Evolutionary conservation across 768 basidiomycete genomes (phyloP).

Genomic region (Gloeopeniophorella convolvens): DNA sequence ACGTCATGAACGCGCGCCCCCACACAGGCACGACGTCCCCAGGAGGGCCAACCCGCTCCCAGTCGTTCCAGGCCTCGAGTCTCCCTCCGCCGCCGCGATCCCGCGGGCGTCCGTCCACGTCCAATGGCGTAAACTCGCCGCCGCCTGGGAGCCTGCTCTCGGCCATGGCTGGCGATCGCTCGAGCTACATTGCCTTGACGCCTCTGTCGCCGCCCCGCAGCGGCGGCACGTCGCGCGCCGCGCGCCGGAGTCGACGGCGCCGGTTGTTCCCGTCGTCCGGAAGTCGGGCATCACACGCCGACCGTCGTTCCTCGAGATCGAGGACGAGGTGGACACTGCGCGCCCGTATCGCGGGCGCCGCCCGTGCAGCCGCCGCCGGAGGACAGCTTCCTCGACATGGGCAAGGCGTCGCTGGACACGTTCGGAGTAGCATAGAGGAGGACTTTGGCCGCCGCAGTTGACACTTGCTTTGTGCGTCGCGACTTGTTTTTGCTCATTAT

Average conservation of each 20-base stretch:
- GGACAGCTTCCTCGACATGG: slow-evolving; percentile 38
- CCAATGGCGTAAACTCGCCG: slow-evolving; percentile 1
- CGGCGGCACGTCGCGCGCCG: slow-evolving; percentile 10
- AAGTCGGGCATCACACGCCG: slow-evolving; percentile 55
- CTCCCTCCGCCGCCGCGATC: slow-evolving; percentile 53
- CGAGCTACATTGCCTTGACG: slow-evolving; percentile 28
- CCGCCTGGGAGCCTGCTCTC: slow-evolving; percentile 11
- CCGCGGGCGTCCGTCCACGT: slow-evolving; percentile 18
- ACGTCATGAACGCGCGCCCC: slow-evolving; percentile 1
- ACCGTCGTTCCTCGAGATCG: slow-evolving; percentile 70
- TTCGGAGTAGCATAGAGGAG: slow-evolving; percentile 31
- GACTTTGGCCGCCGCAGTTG: neutral
- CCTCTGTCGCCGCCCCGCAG: slow-evolving; percentile 35
- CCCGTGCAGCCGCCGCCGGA: slow-evolving; percentile 22
- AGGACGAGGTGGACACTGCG: slow-evolving; percentile 30
- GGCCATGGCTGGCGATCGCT: slow-evolving; percentile 12
- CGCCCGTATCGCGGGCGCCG: too few species aligned
- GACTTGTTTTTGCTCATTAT: slow-evolving; percentile 1
- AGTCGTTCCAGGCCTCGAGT: slow-evolving; percentile 26
- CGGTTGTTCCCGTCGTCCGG: slow-evolving; percentile 5
- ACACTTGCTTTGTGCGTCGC: neutral
- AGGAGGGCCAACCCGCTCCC: neutral
- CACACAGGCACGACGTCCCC: neutral
- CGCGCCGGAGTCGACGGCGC: slow-evolving; percentile 9
- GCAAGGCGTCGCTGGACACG: slow-evolving; percentile 36